These are phyloP conservation scores for Daphne laureola DNA, from an alignment of 441 rosid genomes.

Conservation along the genomic window DNA sequence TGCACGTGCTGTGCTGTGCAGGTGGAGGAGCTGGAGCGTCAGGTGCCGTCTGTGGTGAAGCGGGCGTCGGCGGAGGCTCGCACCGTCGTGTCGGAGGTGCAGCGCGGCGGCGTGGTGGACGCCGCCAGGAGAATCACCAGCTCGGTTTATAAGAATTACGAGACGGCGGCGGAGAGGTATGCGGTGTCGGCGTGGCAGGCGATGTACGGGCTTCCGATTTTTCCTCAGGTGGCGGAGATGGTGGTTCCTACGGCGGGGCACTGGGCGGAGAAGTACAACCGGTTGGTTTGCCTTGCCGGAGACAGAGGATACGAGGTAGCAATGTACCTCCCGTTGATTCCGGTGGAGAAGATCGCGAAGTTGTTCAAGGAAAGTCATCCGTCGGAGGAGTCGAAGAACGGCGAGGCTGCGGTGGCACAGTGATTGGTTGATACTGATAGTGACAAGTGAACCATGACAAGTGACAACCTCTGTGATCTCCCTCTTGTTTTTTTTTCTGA, in stretches of 20 bases:
- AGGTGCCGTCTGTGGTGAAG: constrained; percentile 46
- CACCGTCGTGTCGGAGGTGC: constrained; percentile 43
- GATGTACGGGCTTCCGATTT: constrained; percentile 34
- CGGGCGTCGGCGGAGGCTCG: constrained; percentile 38
- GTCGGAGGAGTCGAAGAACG: constrained; percentile 12
- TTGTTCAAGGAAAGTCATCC: constrained; percentile 26
- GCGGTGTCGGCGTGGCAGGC: constrained; percentile 34
- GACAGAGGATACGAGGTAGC: constrained; percentile 34
- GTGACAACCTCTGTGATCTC: too few species aligned
- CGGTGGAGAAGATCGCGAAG: constrained; percentile 37
- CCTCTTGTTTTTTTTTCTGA: too few species aligned
- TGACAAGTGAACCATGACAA: too few species aligned
- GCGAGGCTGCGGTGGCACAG: constrained; percentile 16
- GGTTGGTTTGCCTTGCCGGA: constrained; percentile 21
- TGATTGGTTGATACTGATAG: constrained; percentile 2
- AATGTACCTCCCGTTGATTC: constrained; percentile 38
- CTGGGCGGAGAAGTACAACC: constrained; percentile 55
- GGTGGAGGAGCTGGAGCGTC: constrained; percentile 46
- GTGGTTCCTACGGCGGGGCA: constrained; percentile 37
- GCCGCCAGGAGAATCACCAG: constrained; percentile 30
- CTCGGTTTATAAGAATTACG: constrained; percentile 22
- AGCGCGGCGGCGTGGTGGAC: constrained; percentile 33
- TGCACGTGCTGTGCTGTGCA: constrained; percentile 8
- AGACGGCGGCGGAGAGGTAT: constrained; percentile 40
- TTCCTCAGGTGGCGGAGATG: constrained; percentile 36